phyloP scores from a whole-genome alignment of 1,284 basidiomycete species.

The Schizopora paradoxa region DNA sequence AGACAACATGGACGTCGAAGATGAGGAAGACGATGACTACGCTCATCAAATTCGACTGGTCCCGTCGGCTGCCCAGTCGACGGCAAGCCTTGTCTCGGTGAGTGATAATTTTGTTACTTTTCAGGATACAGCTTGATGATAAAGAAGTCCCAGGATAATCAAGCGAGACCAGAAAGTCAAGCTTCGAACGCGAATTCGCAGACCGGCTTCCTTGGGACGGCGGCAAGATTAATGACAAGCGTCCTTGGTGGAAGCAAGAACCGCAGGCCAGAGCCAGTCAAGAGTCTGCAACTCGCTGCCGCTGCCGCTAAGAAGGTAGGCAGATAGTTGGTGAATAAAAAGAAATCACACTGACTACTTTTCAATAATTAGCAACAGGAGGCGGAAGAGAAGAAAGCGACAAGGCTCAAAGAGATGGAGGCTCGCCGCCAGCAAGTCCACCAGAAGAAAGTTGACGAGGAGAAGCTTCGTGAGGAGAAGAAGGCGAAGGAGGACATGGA shows the following conservation, averaged over 20 bases:
- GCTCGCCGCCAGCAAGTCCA: constrained; percentile 62
- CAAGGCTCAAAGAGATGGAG: constrained; percentile 74
- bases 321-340: constrained; percentile 9
- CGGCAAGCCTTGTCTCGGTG: constrained; percentile 42
- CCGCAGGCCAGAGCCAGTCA: constrained; percentile 65
- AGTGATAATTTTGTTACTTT: not conserved
- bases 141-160: constrained; percentile 7
- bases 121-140: not conserved
- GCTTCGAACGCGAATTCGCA: constrained; percentile 50
- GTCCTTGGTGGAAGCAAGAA: constrained; percentile 65
- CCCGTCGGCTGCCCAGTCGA: constrained; percentile 30
- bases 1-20: constrained; percentile 27
- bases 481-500: constrained; percentile 67
- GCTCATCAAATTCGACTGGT: constrained; percentile 20
- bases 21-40: constrained; percentile 31
- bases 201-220: constrained; percentile 58
- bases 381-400: constrained; percentile 73
- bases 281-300: constrained; percentile 78
- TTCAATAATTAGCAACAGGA: constrained; percentile 67
- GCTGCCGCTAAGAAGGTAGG: constrained; percentile 79
- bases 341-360: constrained; percentile 2
- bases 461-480: constrained; percentile 62
- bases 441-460: constrained; percentile 76
- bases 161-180: constrained; percentile 37
- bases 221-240: constrained; percentile 57